Conservation (phyloP, 345 rosid genomes). For the Garcia nutans region DNA sequence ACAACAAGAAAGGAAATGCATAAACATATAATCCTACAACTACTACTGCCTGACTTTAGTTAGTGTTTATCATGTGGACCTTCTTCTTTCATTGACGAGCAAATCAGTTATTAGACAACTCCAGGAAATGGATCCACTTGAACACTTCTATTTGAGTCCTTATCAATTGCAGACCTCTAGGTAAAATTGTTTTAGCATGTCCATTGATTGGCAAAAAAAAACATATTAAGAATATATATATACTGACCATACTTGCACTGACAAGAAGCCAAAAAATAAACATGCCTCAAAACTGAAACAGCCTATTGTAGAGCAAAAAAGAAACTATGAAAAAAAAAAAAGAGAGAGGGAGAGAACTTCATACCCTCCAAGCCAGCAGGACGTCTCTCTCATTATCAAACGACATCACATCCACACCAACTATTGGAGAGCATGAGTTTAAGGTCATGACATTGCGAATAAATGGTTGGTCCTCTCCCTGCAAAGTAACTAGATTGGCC, state of each 20-base stretch:
- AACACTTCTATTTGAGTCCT: no score
- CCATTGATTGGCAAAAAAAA: not conserved
- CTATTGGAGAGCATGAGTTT: slow-evolving; percentile 85
- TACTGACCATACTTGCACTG: not conserved
- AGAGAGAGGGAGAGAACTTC: not conserved
- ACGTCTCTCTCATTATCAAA: slow-evolving; percentile 88
- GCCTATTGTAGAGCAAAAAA: not conserved
- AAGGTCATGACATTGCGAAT: slow-evolving; percentile 95
- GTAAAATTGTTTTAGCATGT: no score
- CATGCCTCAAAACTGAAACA: not conserved
- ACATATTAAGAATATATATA: not conserved
- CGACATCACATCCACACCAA: slow-evolving; percentile 94
- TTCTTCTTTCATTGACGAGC: no score
- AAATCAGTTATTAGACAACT: not conserved
- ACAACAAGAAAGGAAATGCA: no score
- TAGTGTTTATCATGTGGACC: not conserved
- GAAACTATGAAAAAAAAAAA: slow-evolving; percentile 1
- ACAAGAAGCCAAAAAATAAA: not conserved
- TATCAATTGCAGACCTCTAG: no score
- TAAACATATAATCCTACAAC: no score
- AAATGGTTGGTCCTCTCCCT: slow-evolving; percentile 87
- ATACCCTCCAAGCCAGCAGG: slow-evolving; percentile 96
- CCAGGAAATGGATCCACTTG: no score
- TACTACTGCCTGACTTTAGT: no score
- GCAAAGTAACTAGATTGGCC: slow-evolving; percentile 90